Base-by-base conservation (phyloP, 768 basidiomycete species). In the Amylocystis lapponica region DNA sequence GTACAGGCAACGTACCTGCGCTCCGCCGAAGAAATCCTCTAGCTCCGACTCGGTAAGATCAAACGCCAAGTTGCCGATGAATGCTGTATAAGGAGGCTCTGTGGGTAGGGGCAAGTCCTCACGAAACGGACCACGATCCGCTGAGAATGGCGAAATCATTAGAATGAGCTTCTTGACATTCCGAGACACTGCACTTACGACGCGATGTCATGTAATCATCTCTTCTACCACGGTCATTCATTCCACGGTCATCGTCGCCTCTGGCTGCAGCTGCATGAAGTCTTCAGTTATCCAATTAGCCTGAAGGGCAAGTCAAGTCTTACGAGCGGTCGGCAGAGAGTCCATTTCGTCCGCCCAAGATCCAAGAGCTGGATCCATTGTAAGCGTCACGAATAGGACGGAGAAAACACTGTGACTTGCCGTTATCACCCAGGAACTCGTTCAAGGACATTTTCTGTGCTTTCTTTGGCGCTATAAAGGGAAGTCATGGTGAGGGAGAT, bases 271-370 rank as follows among this genome's bases (percentile, higher is more conserved):
- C 88, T 56, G 56, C 36, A 34, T 27, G 44, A 30, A 51, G 36
- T 32, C 9, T 19, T 10, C 19, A 11, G 34, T 10, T 35, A 35
- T 19, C 19, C 8, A 14, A 27, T 30, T 17, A 41, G 39, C n/a
- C n/a, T n/a, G 41, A 39, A 43, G 33, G 41, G n/a, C 21, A 30
- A 46, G 29, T 36, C 14, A 27, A 23, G 29, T 74, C 93, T 70
- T 70, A 98, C 95, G 95, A 59, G 91, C 94, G 55, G 80, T 86
- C 21, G 95, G 95, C 49, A 98, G 76, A 23, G 75, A 56, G 52
- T 96, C 94, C 90, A 97, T 93, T 66, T 98, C 96, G 62, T 98
- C 96, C 6, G 96, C 96, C 96, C 96, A 99, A 60, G 90, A 94
- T 57, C 92, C 95, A 40, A 88, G 68, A 41, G 81, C 90, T 92